Conservation (phyloP, 2,329 filamentous ascomycete species). For the Cercospora brassicicola region DNA sequence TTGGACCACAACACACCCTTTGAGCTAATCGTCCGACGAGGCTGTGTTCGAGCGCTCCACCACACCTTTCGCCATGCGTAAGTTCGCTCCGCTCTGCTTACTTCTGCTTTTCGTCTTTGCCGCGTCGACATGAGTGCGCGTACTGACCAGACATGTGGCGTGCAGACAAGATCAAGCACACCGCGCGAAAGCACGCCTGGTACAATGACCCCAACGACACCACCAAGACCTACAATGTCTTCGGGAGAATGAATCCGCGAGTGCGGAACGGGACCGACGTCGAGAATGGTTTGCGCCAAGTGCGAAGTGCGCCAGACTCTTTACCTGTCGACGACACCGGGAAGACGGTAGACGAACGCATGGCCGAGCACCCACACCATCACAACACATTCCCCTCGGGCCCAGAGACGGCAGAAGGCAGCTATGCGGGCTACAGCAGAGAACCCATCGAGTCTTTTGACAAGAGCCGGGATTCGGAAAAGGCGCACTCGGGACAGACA, state of each 20-base stretch:
- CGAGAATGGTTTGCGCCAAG: constrained; percentile 26
- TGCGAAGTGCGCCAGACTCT: constrained; percentile 17
- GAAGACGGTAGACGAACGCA: constrained; percentile 17
- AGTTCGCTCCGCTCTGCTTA: neutral
- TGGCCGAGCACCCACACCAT: constrained; percentile 9
- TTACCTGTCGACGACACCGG: constrained; percentile 21
- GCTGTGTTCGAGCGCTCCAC: constrained; percentile 2
- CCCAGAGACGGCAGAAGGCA: constrained; percentile 10
- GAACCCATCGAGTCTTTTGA: constrained; percentile 7
- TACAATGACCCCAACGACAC: constrained; percentile 28
- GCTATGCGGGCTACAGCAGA: constrained; percentile 10
- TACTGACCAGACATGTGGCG: constrained; percentile 18
- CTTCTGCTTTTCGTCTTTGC: neutral
- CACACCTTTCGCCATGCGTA: constrained; percentile 8
- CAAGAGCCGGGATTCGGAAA: constrained; percentile 11
- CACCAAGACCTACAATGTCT: constrained; percentile 32
- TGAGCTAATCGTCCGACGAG: constrained; percentile 4
- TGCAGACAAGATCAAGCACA: constrained; percentile 34
- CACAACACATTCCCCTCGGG: constrained; percentile 14
- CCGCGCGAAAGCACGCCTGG: constrained; percentile 35
- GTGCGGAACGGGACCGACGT: constrained; percentile 24
- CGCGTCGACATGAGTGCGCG: neutral
- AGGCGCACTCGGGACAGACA: constrained; percentile 14
- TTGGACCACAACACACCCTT: neutral
- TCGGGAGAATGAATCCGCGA: constrained; percentile 27